phyloP scores from a whole-genome alignment of 2,329 filamentous ascomycete genomes.

The Sporothrix pseudoabietina region DNA sequence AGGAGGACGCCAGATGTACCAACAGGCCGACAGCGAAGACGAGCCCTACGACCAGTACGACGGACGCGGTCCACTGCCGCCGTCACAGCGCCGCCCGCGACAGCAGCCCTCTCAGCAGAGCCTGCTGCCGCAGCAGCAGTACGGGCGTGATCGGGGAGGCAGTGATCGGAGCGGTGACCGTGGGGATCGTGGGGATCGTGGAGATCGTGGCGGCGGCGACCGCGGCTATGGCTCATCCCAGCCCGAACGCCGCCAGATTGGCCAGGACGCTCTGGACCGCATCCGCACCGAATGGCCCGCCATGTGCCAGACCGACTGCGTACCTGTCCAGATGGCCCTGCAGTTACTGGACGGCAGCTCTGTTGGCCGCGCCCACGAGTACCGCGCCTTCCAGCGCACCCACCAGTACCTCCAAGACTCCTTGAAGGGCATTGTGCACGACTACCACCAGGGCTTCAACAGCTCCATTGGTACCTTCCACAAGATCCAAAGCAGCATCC shows the following conservation, averaged over 20 bases:
- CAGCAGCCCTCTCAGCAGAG: slow-evolving; percentile 35
- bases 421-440: slow-evolving; percentile 92
- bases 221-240: slow-evolving; percentile 46
- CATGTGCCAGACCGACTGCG: slow-evolving; percentile 84
- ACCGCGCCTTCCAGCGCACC: slow-evolving; percentile 79
- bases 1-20: slow-evolving; percentile 26
- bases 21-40: slow-evolving; percentile 25
- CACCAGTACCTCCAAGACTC: slow-evolving; percentile 89
- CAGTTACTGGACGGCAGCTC: slow-evolving; percentile 94
- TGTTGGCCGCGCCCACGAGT: slow-evolving; percentile 85
- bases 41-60: slow-evolving; percentile 27
- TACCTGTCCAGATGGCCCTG: slow-evolving; percentile 91
- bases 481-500: slow-evolving; percentile 94
- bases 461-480: slow-evolving; percentile 98
- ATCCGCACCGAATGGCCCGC: slow-evolving; percentile 90
- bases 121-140: slow-evolving; percentile 35
- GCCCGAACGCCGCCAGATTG: slow-evolving; percentile 52
- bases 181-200: slow-evolving; percentile 12
- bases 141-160: slow-evolving; percentile 11
- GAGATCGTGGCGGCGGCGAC: slow-evolving; percentile 29
- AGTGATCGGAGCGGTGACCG: neutral
- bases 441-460: slow-evolving; percentile 99
- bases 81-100: slow-evolving; percentile 28
- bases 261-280: slow-evolving; percentile 68
- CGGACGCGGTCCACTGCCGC: slow-evolving; percentile 32